phyloP scores from a whole-genome alignment of 257 asterid species.

The Capsicum rhomboideum region DNA sequence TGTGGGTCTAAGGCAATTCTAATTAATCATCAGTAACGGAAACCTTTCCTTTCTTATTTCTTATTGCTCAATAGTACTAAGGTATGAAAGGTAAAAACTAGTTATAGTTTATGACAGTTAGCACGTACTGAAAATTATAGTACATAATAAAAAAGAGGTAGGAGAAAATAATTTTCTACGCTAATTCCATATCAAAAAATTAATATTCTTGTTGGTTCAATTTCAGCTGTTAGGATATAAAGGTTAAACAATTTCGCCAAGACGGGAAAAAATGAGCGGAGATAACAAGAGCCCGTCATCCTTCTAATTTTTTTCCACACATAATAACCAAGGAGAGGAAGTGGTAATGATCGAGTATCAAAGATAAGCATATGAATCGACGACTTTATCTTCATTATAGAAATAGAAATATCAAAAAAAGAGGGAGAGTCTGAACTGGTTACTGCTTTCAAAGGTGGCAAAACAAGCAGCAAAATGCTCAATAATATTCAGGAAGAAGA shows the following conservation, averaged over 20 bases:
- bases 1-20: not conserved
- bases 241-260: not conserved
- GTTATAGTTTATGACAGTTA: not conserved
- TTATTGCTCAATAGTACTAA: not conserved
- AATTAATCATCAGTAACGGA: not conserved
- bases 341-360: not conserved
- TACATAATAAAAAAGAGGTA: not conserved
- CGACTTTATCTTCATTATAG: not conserved
- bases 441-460: not conserved
- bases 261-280: not conserved
- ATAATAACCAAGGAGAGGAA: not conserved
- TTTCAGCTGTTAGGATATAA: not conserved
- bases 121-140: not conserved
- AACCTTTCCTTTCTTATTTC: not conserved
- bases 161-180: not conserved
- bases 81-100: not conserved
- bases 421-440: not conserved
- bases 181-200: not conserved
- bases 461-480: not conserved
- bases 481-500: not conserved
- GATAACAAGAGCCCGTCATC: not conserved
- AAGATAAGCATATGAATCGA: not conserved
- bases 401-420: not conserved
- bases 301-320: not conserved
- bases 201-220: not conserved